Evolutionary conservation across 2,329 filamentous ascomycete genomes (phyloP), one percentile per base, ranked within the genome.

Genomic region (Xylaria digitata): DNA sequence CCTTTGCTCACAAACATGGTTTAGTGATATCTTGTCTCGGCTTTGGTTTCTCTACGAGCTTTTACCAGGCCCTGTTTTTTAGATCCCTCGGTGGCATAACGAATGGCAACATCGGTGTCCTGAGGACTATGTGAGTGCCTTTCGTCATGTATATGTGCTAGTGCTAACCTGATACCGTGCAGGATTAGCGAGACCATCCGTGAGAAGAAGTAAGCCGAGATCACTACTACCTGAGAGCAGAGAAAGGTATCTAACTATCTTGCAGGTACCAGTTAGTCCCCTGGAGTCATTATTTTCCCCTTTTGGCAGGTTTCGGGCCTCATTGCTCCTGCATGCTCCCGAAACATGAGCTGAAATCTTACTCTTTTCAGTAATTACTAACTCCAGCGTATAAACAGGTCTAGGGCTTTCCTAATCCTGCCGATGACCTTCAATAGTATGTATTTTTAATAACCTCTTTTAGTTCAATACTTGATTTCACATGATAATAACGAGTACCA

Each of bases 61-160:
- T 92, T 73, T 80, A 79, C 55, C 79, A 82, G 63, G 90, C 90
- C 0, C 81, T 91, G 6, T 78, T 88, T 26, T 93, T 91, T 76
- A 80, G 91, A 17, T 86, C 83, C 6, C 69, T 92, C 1, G 90
- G 89, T 1, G 91, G 91, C 0, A 83, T 86, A 17, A 81, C 92
- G 61, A 93, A 93, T 74, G 91, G 91, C 5, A 93, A 93, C 71
- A 84, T 92, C 7, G 90, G 91, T 0, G 90, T 93, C 0, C 86
- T 93, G 84, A 83, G 90, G 71, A 93, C 91, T 3, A 91, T 93
- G 89, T 81, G 71, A 65, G 78, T 60, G 13, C 50, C 26, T 42
- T 55, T n/a, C 37, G 49, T n/a, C 9, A n/a, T 15, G 15, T 9
- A 6, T 9, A 0, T 2, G 15, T 34, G 6, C 17, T 23, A 15